A percentile compares a stretch with the other conserved stretches of the same genome.
phyloP scores from a whole-genome alignment of 2,329 filamentous ascomycete genomes.

The Stachybotrys echinatus region DNA sequence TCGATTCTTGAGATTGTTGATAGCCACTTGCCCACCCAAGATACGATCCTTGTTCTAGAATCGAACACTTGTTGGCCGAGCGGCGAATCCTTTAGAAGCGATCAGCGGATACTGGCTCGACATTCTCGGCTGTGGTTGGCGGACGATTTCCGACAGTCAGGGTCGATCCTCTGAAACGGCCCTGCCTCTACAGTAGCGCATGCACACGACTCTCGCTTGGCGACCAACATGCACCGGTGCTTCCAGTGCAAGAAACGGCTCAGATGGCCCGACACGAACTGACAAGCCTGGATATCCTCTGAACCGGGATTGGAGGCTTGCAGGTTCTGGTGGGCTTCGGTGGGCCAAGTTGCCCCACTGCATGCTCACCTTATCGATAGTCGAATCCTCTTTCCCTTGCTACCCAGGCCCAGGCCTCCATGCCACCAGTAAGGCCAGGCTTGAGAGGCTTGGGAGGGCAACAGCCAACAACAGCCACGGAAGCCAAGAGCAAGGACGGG shows the following conservation, averaged over 20 bases:
- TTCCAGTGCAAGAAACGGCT: not conserved
- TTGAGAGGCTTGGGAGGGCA: not conserved
- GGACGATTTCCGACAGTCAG: not conserved
- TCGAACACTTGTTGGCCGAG: not conserved
- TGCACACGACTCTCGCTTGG: not conserved
- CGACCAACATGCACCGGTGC: not conserved
- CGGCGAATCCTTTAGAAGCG: not conserved
- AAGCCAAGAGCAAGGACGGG: not conserved
- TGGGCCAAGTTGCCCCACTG: not conserved
- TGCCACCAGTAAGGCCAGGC: no score
- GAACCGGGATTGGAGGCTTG: not conserved
- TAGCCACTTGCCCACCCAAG: no score
- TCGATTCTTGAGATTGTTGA: no score
- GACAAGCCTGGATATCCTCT: not conserved
- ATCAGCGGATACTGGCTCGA: not conserved
- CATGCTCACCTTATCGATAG: not conserved
- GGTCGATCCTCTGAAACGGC: not conserved
- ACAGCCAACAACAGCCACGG: no score
- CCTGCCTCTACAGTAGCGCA: not conserved
- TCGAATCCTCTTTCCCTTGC: not conserved
- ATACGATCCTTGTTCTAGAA: no score
- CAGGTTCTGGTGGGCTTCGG: not conserved
- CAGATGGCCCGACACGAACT: not conserved
- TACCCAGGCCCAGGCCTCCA: no score
- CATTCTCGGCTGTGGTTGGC: not conserved